Base-by-base conservation (phyloP, 345 rosid genomes). In the Garcia nutans region DNA sequence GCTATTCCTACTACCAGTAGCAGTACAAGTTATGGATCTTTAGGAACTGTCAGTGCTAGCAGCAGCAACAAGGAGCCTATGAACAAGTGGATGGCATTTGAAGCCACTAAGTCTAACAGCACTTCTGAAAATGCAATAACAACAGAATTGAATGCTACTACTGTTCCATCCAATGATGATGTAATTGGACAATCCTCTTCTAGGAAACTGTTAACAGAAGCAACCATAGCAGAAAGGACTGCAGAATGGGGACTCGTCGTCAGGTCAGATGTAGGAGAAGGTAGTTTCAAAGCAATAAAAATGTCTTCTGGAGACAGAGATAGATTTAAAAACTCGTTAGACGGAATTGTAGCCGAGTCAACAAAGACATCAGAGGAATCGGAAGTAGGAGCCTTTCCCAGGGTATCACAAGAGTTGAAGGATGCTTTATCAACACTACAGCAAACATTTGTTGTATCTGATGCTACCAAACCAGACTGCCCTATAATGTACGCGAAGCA, bases 371-470 rank as follows among this genome's bases (percentile, higher is more conserved):
- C 97, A 0, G 97, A 82, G 74, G 97, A 93, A 80, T 87, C 65
- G 10, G 91, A 87, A 24, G 72, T 71, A 15, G 87, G 88, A 70
- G 72, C 72, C 24, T 74, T 91, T 58, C 99, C 97, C 10, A 86
- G 97, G 70, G 96, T 88, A 49, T 93, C 98, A 0, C 91, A 90
- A 77, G 99, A 93, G 88, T 81, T 93, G 76, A 96, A 92, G 88
- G 90, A 78, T 10, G 99, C 99, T 79, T 81, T 96, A 66, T 81
- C 96, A 20, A 89, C 91, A 1, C 87, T 96, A 78, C 98, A 93
- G 83, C 99, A 96, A 84, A 93, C 99, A 16, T 96, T 96, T 83
- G 97, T 91, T 42, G 99, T 93, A 70, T 93, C 98, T 41, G 99
- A 96, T 74, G 93, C 97, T 10, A 89, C 94, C 61, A 91, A 87